Evolutionary conservation across 495 filamentous ascomycete species (phyloP).

Genomic region (Chaetomium fimeti): DNA sequence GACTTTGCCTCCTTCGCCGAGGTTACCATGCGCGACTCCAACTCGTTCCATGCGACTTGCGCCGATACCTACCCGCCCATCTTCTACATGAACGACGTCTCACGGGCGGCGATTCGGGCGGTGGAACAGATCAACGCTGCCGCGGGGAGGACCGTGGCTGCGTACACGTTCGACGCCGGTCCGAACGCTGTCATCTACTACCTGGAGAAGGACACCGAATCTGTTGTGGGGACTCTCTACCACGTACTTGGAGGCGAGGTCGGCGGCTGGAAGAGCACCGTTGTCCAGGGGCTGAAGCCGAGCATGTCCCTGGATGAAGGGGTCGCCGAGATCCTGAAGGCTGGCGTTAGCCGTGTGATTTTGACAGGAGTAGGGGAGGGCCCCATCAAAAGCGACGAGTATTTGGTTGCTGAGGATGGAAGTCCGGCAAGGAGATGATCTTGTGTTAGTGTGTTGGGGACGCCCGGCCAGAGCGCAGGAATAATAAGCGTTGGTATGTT

Average conservation of each 20-base stretch:
- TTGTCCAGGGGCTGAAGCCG: conserved; percentile 41
- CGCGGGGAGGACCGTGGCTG: conserved; percentile 70
- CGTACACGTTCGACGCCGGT: conserved; percentile 97
- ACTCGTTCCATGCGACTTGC: conserved; percentile 93
- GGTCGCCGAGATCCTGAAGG: conserved; percentile 62
- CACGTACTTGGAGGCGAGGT: conserved; percentile 46
- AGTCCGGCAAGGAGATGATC: conserved; percentile 44
- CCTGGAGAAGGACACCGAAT: conserved; percentile 67
- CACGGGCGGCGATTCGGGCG: conserved; percentile 74
- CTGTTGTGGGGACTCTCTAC: conserved; percentile 72
- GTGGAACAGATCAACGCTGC: conserved; percentile 84
- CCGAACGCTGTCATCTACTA: conserved; percentile 98
- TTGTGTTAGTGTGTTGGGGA: background rate
- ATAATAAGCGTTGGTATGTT: background rate
- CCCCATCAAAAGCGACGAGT: conserved; percentile 72
- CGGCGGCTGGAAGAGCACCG: conserved; percentile 61
- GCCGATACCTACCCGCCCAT: conserved; percentile 94
- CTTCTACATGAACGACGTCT: conserved; percentile 96
- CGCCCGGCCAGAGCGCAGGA: background rate
- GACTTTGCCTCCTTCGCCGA: conserved; percentile 87
- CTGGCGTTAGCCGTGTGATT: conserved; percentile 84
- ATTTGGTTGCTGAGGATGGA: conserved; percentile 71
- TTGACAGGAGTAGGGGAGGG: conserved; percentile 90
- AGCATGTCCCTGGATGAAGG: conserved; percentile 56
- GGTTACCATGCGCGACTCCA: conserved; percentile 93